Evolutionary conservation across 345 rosid species (phyloP), one percentile per base, ranked within the genome.

Genomic region (Melaleuca quinquenervia): DNA sequence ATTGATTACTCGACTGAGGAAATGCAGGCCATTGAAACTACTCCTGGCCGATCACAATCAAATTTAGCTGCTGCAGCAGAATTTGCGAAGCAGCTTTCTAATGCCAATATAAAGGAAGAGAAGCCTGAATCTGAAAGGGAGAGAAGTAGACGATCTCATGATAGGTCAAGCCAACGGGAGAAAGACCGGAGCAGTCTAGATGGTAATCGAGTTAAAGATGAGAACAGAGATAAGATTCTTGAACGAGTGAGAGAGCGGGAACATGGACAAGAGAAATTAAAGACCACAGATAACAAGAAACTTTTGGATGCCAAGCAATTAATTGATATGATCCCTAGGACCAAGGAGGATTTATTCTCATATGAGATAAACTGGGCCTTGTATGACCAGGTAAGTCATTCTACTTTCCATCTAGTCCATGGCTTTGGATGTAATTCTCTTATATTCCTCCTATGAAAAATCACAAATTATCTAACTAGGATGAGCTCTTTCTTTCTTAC

Each of bases 301-400:
- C 93, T 97, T 88, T 86, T 94, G 91, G 97, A 97, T 91, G 99
- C 99, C 8, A 97, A 97, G 87, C 99, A 97, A 87, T 87, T 97
- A 93, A 97, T 97, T 83, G 99, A 97, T 92, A 96, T 95, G 94
- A 97, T 96, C 87, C 99, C 99, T 22, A 95, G 95, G 91, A 97
- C 98, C 41, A 97, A 97, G 97, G 98, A 96, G 85, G 99, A 96
- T 88, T 89, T 96, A 84, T 97, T 97, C 88, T 93, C 96, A 3
- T 94, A 93, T 58, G 98, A 97, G 90, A 95, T 96, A 87, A 97
- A 97, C 89, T 97, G 99, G 99, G 88, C 92, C 55, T 92, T 94
- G 85, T 96, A 94, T 88, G 99, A 97, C 90, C 88, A 94, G 96
- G 99, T 97, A 90, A 86, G 90, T 87, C 86, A 78, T 86, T 52